Percentiles rank a stretch among this genome's conserved stretches.
Evolutionary conservation across 768 basidiomycete genomes (phyloP).

Genomic region (Auriscalpium orientale): DNA sequence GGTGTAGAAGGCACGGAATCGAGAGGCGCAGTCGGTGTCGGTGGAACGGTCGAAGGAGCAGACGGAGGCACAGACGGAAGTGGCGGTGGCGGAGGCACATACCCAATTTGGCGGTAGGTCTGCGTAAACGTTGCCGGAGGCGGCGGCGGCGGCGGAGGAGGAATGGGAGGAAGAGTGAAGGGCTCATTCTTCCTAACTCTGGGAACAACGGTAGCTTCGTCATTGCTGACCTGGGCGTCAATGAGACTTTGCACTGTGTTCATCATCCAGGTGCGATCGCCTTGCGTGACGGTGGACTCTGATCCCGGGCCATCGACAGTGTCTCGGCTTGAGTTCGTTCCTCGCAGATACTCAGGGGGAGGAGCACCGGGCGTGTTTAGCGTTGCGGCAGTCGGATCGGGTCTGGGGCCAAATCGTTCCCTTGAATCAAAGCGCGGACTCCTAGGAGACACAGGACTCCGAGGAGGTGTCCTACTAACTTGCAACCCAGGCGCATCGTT

Average conservation of each 20-base stretch:
- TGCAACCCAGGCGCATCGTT: not conserved
- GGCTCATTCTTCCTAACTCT: slow-evolving; percentile 2
- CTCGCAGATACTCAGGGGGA: slow-evolving; percentile 1
- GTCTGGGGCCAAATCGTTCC: slow-evolving; percentile 19
- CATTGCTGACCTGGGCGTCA: slow-evolving; percentile 8
- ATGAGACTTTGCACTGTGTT: slow-evolving; percentile 7
- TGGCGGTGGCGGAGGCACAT: slow-evolving; percentile 10
- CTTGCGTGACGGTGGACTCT: slow-evolving; percentile 11
- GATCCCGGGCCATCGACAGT: slow-evolving; percentile 12
- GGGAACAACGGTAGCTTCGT: slow-evolving; percentile 10
- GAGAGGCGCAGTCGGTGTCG: not conserved
- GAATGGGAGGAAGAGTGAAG: slow-evolving; percentile 11
- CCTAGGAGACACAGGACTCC: slow-evolving; percentile 52
- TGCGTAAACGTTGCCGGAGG: slow-evolving; percentile 3
- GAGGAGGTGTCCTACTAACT: slow-evolving; percentile 36
- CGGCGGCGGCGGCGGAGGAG: slow-evolving; percentile 7
- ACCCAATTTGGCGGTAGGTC: not conserved
- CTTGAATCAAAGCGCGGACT: slow-evolving; percentile 35
- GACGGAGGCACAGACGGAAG: slow-evolving; percentile 11
- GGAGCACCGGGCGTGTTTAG: too few species aligned
- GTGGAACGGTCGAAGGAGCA: not conserved
- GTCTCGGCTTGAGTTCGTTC: slow-evolving; percentile 3
- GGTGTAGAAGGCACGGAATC: slow-evolving; percentile 6
- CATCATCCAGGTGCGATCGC: slow-evolving; percentile 6
- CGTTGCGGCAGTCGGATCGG: slow-evolving; percentile 2